Base-by-base conservation (phyloP, 805 yeast genomes). In the Yarrowia osloensis region DNA sequence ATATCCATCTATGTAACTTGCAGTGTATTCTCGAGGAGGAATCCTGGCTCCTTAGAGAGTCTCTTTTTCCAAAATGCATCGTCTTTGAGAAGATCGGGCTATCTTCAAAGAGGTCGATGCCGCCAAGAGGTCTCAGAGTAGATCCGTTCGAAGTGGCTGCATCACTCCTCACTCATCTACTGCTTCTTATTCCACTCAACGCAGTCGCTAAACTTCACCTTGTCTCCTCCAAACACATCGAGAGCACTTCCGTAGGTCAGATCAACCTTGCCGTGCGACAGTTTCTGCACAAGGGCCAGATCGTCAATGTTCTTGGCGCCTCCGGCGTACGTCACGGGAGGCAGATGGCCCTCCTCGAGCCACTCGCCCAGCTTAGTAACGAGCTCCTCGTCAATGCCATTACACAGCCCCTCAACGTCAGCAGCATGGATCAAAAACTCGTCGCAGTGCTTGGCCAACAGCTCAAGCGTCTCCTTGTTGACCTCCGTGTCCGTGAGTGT, bases 361-460 rank as follows among this genome's bases (percentile, higher is more conserved):
- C 98, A 95, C 70, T 88, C 85, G 24, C 91, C 91, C 46, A 95
- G 79, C 67, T 83, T 83, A 29, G 68, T 67, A 5, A 95, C 98
- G 49, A 95, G 80, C 19, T 86, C 84, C 74, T 87, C 87, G 74
- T 95, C 99, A 37, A 95, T 90, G 0, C 99, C 99, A 47, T 86
- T 84, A 76, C 99, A 95, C 19, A 95, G 81, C 0, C 99, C 99
- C 77, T 95, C 99, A 3, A 95, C 98, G 77, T 95, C 99, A 0
- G 99, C 99, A 3, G 99, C 99, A 78, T 95, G 99, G 19, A 95
- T 88, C 66, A 95, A 79, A 74, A 94, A 90, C 78, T 95, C 99
- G 70, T 86, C 84, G 73, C 98, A 91, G 77, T 88, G 90, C 59
- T 80, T 67, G 9, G 88, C 77, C 44, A 95, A 81, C 55, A 77